Base-by-base conservation (phyloP, 768 basidiomycete genomes). In the Mycena indigotica region DNA sequence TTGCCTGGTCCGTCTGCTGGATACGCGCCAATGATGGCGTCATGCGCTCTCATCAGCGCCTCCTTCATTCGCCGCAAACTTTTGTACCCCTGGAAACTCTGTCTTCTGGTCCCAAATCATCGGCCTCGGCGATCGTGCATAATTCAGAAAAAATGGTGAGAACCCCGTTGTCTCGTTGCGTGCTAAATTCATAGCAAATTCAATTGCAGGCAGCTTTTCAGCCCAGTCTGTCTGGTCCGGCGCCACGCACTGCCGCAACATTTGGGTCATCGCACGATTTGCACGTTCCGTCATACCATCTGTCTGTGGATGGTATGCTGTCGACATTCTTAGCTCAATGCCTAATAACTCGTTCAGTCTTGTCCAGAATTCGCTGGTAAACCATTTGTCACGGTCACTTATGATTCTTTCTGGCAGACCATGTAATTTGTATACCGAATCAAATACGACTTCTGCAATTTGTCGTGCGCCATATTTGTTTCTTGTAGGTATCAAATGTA, bases 201-300 rank as follows among this genome's bases (percentile, higher is more conserved):
- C 73, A 5, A 74, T 73, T 16, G 79, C 61, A 0, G 75, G 69
- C 0, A 80, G 67, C 32, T 69, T 71, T 19, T 75, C 70, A 4
- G 70, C 70, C 77, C 77, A 80, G 55, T 80, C 66, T 51, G 79
- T 74, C 54, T 80, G 80, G 24, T 77, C 71, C 38, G 75, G 75
- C 0, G 65, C 70, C 50, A 54, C 63, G 49, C 72, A 78, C 28
- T 67, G 58, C 12, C 69, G 69, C 8, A 82, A 66, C 53, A 77
- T 77, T 0, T 67, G 61, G 50, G 77, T 74, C 8, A 79, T 64
- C 3, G 67, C 70, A 58, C 76, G 70, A 50, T 77, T 79, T 19
- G 65, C 66, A 17, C 71, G 58, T 62, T 78, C 75, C 0, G 74
- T 75, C 26, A 68, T 71, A 51, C 73, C 70, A 51, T 80, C 73